Conservation (phyloP, 1,284 basidiomycete species). For the Leccinum pachyderme region DNA sequence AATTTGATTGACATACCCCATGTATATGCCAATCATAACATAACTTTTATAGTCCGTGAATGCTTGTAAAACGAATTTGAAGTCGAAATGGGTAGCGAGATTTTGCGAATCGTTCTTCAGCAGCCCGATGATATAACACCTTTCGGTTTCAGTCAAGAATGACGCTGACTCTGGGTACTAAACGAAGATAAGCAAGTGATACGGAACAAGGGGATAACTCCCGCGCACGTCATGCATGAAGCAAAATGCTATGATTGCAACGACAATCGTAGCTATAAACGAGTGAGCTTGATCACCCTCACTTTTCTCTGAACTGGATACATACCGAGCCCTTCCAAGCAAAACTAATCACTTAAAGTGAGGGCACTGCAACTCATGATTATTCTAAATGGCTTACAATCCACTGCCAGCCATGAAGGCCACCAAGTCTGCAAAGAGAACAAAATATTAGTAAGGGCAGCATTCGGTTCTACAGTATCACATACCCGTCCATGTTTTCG, state of each 20-base stretch:
- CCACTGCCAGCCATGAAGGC: background rate
- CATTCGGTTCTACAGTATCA: background rate
- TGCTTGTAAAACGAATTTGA: background rate
- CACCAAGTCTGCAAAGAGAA: constrained; percentile 16
- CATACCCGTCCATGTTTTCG: constrained; percentile 35
- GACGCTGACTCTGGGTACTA: background rate
- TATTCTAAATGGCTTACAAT: background rate
- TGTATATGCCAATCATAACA: background rate
- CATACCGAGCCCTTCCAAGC: constrained; percentile 28
- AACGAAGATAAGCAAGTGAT: too few relatives aligned
- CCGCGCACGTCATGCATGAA: background rate
- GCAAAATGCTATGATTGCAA: background rate
- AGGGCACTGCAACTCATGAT: background rate
- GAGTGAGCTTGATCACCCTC: background rate
- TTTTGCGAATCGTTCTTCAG: background rate
- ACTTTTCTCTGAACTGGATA: background rate
- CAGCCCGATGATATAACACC: background rate
- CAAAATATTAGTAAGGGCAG: background rate
- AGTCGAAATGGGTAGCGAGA: background rate
- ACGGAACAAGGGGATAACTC: background rate
- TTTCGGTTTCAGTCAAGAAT: background rate
- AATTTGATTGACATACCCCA: background rate
- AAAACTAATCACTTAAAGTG: constrained; percentile 19
- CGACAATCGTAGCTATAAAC: background rate
- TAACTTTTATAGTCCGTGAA: constrained; percentile 1